Evolutionary conservation across 495 filamentous ascomycete species (phyloP).

Genomic region (Aspergillus incahuasiensis): DNA sequence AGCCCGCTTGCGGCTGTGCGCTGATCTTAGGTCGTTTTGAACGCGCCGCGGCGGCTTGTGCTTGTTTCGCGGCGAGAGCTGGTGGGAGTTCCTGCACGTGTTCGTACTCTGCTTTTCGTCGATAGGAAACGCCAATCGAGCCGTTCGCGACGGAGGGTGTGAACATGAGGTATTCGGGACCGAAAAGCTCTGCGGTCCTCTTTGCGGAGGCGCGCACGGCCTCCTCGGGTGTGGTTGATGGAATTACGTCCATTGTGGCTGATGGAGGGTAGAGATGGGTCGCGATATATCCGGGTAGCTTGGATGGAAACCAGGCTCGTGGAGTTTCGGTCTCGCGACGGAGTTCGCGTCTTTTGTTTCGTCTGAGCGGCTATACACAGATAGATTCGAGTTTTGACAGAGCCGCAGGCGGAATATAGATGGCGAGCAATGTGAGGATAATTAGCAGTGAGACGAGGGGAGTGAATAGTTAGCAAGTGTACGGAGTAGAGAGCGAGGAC

Average conservation of each 20-base stretch:
- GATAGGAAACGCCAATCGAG: conserved; percentile 50
- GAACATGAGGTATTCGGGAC: conserved; percentile 51
- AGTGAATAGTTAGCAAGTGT: conserved; percentile 1
- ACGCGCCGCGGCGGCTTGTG: conserved; percentile 53
- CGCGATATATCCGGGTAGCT: background rate
- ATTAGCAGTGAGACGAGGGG: background rate
- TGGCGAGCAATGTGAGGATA: background rate
- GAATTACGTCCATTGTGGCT: conserved; percentile 28
- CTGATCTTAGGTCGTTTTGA: conserved; percentile 52
- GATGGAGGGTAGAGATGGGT: background rate
- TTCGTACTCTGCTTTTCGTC: conserved; percentile 75
- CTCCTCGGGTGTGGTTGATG: conserved; percentile 35
- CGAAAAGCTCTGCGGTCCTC: conserved; percentile 63
- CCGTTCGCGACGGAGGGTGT: conserved; percentile 40
- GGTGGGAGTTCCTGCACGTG: conserved; percentile 79
- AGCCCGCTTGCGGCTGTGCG: conserved; percentile 11
- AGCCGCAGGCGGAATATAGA: background rate
- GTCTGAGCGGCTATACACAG: background rate
- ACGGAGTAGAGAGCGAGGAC: background rate
- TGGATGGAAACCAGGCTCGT: background rate
- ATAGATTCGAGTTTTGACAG: background rate
- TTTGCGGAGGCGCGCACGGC: conserved; percentile 59
- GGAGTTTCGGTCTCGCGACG: background rate
- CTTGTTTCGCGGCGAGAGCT: conserved; percentile 78
- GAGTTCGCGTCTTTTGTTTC: background rate